Base-by-base conservation (phyloP, 1,284 basidiomycete genomes). In the Paramarasmius palmivorus region DNA sequence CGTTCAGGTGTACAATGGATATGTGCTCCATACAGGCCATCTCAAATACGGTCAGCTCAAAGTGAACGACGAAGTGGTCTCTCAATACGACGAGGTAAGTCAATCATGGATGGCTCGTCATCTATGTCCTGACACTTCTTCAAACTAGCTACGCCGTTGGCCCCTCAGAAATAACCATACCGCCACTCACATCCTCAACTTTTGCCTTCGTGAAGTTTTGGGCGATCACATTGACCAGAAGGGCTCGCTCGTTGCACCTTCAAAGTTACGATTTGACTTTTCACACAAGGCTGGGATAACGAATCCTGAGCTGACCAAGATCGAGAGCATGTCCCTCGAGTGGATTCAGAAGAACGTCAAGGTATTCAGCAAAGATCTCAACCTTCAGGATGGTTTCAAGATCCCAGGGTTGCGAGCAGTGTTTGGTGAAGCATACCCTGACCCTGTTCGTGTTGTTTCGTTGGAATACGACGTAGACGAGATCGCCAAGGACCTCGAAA, bases 171-270 rank as follows among this genome's bases (percentile, higher is more conserved):
- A 95, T 74, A 99, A 99, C 68, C 97, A 99, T 76, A 99, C 96
- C 22, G 96, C 90, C 14, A 99, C 97, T 0, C 97, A 99, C 70
- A 96, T 99, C 60, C 90, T 99, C 65, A 99, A 99, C 77, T 99
- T 81, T 69, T 84, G 80, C 52, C 83, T 99, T 4, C 90, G 97
- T 29, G 95, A 98, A 68, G 83, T 94, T 2, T 85, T 98, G 8
- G 96, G 96, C 26, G 94, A 98, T 67, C 95, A 98, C 67, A 90
- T 98, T 55, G 95, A 99, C 70, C 97, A 99, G 71, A 97, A 94
- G 69, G 97, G 97, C 17, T 99, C 97, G 7, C 85, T 99, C 35
- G 97, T 99, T 50, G 94, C 96, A 1, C 93, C 94, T 0, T 87
- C 87, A 47, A 98, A 98, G 72, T 82, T 99, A 29, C 92, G 97